Evolutionary conservation across 176 grass and related monocot species (phyloP).

Genomic region (Oryza glaberrima): DNA sequence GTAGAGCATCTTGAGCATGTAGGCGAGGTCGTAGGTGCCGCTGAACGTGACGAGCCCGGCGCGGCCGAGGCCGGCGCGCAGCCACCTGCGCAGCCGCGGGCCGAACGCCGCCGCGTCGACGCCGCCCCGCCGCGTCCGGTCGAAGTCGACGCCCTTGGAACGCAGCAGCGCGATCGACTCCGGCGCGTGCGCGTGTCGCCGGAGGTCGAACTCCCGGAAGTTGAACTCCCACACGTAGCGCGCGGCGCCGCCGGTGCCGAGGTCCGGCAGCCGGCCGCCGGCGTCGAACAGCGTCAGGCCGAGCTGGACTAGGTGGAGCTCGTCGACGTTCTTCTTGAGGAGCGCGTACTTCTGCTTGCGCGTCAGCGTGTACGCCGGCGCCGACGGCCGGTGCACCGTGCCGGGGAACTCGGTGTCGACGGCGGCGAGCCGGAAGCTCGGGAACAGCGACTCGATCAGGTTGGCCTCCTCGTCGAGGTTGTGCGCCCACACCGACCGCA

Average conservation of each 20-base stretch:
- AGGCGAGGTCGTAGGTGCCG: constrained; percentile 43
- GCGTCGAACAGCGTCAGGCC: constrained; percentile 40
- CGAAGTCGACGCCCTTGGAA: constrained; percentile 37
- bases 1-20: constrained; percentile 41
- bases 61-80: constrained; percentile 16
- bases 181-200: constrained; percentile 10
- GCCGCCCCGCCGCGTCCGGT: neutral
- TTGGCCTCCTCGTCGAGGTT: constrained; percentile 8
- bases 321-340: constrained; percentile 34
- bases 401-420: constrained; percentile 53
- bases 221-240: constrained; percentile 53
- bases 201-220: constrained; percentile 45
- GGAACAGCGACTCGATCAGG: constrained; percentile 38
- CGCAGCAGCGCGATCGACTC: constrained; percentile 35
- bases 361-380: constrained; percentile 11
- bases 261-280: neutral
- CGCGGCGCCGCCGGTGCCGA: neutral
- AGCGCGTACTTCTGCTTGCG: constrained; percentile 2
- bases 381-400: constrained; percentile 31
- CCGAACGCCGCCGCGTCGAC: constrained; percentile 16
- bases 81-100: constrained; percentile 23
- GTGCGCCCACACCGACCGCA: constrained; percentile 39
- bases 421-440: constrained; percentile 8
- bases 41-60: constrained; percentile 39
- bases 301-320: constrained; percentile 41